Evolutionary conservation across 208 protist species (phyloP).

Genomic region (Hexamita inflata): DNA sequence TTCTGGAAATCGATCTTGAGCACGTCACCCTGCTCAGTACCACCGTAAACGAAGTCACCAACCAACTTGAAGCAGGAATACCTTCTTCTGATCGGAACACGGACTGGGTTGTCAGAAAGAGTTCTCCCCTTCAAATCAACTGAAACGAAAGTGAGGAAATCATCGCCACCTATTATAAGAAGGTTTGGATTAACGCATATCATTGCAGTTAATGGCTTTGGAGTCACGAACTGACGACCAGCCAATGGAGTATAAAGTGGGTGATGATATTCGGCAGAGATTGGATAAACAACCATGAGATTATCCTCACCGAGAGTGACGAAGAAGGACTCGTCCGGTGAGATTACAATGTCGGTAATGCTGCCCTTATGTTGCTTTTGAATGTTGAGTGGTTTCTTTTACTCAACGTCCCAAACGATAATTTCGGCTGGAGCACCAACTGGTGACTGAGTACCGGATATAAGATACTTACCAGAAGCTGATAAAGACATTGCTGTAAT

Average conservation of each 20-base stretch:
- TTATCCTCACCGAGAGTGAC: slow-evolving; percentile 17
- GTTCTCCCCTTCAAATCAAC: neutral
- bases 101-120: neutral
- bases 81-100: neutral
- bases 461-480: slow-evolving; percentile 14
- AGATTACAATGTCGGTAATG: slow-evolving; percentile 12
- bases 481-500: neutral
- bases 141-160: neutral
- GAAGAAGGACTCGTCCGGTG: slow-evolving; percentile 3
- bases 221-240: neutral
- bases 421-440: neutral
- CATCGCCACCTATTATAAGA: slow-evolving; percentile 14
- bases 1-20: slow-evolving; percentile 1
- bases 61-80: neutral
- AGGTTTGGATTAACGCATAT: neutral
- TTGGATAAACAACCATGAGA: neutral
- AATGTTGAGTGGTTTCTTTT: neutral
- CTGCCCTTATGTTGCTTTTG: neutral
- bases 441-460: neutral
- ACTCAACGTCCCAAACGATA: slow-evolving; percentile 11
- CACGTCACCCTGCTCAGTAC: slow-evolving; percentile 21
- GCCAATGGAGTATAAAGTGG: neutral
- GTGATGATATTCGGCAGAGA: neutral
- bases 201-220: neutral
- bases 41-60: slow-evolving; percentile 1